Evolutionary conservation across 164 flowering plant species (phyloP).

Genomic region (Protea cynaroides): DNA sequence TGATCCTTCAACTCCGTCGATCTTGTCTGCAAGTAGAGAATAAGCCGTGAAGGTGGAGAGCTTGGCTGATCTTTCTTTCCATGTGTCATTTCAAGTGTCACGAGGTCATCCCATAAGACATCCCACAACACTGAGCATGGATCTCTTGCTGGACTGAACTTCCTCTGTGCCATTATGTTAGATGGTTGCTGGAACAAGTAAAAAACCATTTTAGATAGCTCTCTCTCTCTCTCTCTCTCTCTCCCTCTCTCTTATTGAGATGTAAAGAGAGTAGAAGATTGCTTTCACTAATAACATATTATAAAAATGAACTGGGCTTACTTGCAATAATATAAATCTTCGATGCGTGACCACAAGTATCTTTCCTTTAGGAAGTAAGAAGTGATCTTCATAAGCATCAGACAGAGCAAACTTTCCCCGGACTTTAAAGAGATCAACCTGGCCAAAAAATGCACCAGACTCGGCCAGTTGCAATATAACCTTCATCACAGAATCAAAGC

Average conservation of each 20-base stretch:
- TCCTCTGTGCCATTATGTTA: slow-evolving; percentile 69
- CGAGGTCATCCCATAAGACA: slow-evolving; percentile 75
- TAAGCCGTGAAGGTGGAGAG: slow-evolving; percentile 63
- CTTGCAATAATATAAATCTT: slow-evolving; percentile 77
- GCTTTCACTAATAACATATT: neutral
- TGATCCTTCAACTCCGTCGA: slow-evolving; percentile 64
- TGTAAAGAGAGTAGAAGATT: neutral
- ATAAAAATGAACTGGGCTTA: slow-evolving; percentile 24
- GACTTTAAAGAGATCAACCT: slow-evolving; percentile 94
- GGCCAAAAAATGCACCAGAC: slow-evolving; percentile 84
- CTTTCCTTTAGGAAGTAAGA: slow-evolving; percentile 81
- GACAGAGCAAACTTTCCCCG: slow-evolving; percentile 96
- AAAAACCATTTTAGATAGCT: neutral
- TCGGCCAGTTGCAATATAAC: slow-evolving; percentile 94
- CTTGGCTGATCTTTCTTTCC: slow-evolving; percentile 73
- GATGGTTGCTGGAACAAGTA: slow-evolving; percentile 59
- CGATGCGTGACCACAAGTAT: slow-evolving; percentile 81
- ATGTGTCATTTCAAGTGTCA: slow-evolving; percentile 69
- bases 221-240: neutral
- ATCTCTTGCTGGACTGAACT: slow-evolving; percentile 93
- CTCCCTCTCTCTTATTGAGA: neutral
- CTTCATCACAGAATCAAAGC: slow-evolving; percentile 32
- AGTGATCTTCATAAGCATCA: slow-evolving; percentile 98
- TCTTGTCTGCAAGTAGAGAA: slow-evolving; percentile 52
- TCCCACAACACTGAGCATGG: slow-evolving; percentile 95